Evolutionary conservation across 176 grass and related monocot species (phyloP).

Genomic region (Tuctoria greenei): DNA sequence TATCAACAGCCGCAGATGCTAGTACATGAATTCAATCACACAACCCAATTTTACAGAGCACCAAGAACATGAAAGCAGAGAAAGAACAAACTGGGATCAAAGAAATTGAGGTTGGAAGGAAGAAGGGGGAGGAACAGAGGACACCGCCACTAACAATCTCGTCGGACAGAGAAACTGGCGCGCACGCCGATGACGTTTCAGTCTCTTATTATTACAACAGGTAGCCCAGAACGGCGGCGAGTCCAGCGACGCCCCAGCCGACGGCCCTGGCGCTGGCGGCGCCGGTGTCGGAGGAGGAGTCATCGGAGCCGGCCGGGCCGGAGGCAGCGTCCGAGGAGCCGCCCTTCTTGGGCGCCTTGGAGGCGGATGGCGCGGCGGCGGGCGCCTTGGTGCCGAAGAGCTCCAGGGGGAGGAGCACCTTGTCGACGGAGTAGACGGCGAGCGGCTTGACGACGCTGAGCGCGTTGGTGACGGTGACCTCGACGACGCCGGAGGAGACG

Average conservation of each 20-base stretch:
- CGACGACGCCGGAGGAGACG: slow-evolving; percentile 65
- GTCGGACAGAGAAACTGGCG: neutral
- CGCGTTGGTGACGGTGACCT: slow-evolving; percentile 48
- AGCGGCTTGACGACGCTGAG: slow-evolving; percentile 48
- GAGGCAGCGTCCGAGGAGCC: slow-evolving; percentile 19
- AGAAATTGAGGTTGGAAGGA: slow-evolving; percentile 9
- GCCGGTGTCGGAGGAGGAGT: neutral
- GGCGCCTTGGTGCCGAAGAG: slow-evolving; percentile 72
- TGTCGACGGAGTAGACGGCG: slow-evolving; percentile 70
- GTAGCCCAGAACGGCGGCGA: slow-evolving; percentile 36
- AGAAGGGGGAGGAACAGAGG: neutral
- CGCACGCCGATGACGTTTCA: neutral
- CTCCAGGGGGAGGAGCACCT: slow-evolving; percentile 62
- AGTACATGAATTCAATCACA: slow-evolving; percentile 41
- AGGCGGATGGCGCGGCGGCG: slow-evolving; percentile 50
- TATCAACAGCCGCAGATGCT: slow-evolving; percentile 38
- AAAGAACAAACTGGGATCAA: slow-evolving; percentile 23
- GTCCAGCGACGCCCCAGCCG: slow-evolving; percentile 33
- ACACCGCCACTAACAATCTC: neutral
- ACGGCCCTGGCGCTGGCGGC: slow-evolving; percentile 32
- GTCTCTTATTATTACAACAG: slow-evolving; percentile 51
- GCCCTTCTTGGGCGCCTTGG: slow-evolving; percentile 47
- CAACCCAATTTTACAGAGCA: slow-evolving; percentile 22
- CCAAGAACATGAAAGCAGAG: slow-evolving; percentile 16
- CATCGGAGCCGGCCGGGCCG: slow-evolving; percentile 27